A percentile compares a stretch with the other conserved stretches of the same genome.
phyloP scores from a whole-genome alignment of 257 asterid genomes.

The Salvia miltiorrhiza region DNA sequence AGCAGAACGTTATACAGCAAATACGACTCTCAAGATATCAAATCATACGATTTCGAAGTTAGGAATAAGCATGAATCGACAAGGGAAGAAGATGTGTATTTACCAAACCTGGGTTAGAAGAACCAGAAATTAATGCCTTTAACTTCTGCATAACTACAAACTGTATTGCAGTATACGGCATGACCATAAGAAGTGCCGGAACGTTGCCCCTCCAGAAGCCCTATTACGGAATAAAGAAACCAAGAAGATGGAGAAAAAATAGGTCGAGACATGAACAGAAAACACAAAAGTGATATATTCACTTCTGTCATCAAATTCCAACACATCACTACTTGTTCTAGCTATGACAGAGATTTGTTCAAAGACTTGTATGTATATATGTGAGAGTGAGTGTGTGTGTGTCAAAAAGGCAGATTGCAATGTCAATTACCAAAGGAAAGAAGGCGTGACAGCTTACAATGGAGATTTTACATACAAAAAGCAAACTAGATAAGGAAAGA shows the following conservation, averaged over 20 bases:
- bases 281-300: background rate
- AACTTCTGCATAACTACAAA: conserved; percentile 71
- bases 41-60: too few relatives aligned
- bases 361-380: too few relatives aligned
- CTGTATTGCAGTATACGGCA: conserved; percentile 94
- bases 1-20: background rate
- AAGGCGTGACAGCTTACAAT: background rate
- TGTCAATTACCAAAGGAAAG: background rate
- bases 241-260: background rate
- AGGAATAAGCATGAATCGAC: background rate
- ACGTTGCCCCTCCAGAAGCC: conserved; percentile 98
- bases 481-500: background rate
- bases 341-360: too few relatives aligned
- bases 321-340: too few relatives aligned
- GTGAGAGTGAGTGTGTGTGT: too few relatives aligned
- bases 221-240: conserved; percentile 29
- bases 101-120: conserved; percentile 73
- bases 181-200: conserved; percentile 90
- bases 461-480: background rate
- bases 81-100: background rate
- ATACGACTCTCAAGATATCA: background rate
- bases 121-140: conserved; percentile 72
- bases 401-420: background rate
- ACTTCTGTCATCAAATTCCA: background rate
- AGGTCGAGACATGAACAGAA: background rate